Base-by-base conservation (phyloP, 352 stramenopile species). In the Phytophthora pistaciae region DNA sequence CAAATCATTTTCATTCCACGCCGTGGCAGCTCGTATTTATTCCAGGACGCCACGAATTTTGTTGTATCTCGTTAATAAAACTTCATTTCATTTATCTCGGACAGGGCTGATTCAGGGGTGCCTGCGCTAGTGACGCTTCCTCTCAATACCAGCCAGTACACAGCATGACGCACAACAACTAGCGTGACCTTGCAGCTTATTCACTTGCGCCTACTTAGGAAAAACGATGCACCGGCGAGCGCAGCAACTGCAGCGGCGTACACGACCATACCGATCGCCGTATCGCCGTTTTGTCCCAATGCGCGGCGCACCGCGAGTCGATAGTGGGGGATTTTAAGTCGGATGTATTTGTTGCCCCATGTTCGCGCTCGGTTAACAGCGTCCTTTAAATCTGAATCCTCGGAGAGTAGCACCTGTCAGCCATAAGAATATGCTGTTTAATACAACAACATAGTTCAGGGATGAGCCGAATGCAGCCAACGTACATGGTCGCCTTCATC, bases 271-370 rank as follows among this genome's bases (percentile, higher is more conserved):
- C 88, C 88, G 14, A 93, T 70, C 11, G 82, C 72, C 4, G 74
- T 85, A 23, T 95, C 88, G 13, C 67, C 78, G 23, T 80, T 66
- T 36, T 86, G 77, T 0, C 60, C 80, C 16, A 88, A 70, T 14
- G 70, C 79, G 40, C 78, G 83, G 1, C 77, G 85, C 10, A 80
- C 77, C 10, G 73, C 66, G 21, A 91, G 68, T 16, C 84, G 70
- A 63, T 82, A 76, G 25, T 89, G 81, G 49, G 84, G 78, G 31
- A 95, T 72, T 38, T 89, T 88, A 3, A 96, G 72, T 0, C 87
- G 85, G 52, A 96, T 85, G 62, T 95, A 95, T 64, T 95, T 94
- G 77, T 93, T 94, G 31, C 85, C 87, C 79, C 87, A 95, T 55
- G 78, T 93, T 14, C 85, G 86, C 6, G 90, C 90, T 56, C 85